A percentile compares a stretch with the other conserved stretches of the same genome.
Conservation (phyloP, 2,329 filamentous ascomycete genomes). For the Nannizziopsis arthrosporioides region DNA sequence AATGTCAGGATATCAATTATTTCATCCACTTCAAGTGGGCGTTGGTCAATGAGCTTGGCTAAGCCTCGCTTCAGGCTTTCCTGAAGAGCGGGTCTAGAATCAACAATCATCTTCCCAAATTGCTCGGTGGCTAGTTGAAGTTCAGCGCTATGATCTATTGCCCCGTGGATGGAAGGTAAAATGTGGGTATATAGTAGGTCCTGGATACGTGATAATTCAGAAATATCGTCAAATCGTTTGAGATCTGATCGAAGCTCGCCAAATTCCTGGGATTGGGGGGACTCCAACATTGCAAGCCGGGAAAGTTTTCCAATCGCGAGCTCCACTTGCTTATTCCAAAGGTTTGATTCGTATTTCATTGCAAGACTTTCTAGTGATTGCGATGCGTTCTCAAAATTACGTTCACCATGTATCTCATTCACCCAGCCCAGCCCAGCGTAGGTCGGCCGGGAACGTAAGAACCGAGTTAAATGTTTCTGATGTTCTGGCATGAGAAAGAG, state of each 20-base stretch:
- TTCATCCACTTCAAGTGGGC: constrained; percentile 49
- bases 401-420: constrained; percentile 70
- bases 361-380: constrained; percentile 60
- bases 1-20: constrained; percentile 61
- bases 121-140: constrained; percentile 62
- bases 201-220: constrained; percentile 66
- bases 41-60: constrained; percentile 56
- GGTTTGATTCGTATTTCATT: constrained; percentile 57
- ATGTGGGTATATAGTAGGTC: constrained; percentile 64
- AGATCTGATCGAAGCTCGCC: constrained; percentile 36
- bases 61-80: constrained; percentile 62
- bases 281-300: constrained; percentile 51
- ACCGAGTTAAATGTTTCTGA: constrained; percentile 61
- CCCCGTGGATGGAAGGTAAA: constrained; percentile 52
- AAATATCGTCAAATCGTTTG: constrained; percentile 48
- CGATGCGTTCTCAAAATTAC: constrained; percentile 62
- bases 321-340: constrained; percentile 91
- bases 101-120: constrained; percentile 44
- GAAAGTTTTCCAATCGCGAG: constrained; percentile 78
- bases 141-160: constrained; percentile 69
- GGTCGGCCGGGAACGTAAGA: constrained; percentile 58
- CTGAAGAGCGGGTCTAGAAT: constrained; percentile 54
- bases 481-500: constrained; percentile 61
- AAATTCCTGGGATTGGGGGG: constrained; percentile 19
- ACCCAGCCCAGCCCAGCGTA: constrained; percentile 84